Conservation (phyloP, 2,329 filamentous ascomycete species). For the Talaromyces sp. region DNA sequence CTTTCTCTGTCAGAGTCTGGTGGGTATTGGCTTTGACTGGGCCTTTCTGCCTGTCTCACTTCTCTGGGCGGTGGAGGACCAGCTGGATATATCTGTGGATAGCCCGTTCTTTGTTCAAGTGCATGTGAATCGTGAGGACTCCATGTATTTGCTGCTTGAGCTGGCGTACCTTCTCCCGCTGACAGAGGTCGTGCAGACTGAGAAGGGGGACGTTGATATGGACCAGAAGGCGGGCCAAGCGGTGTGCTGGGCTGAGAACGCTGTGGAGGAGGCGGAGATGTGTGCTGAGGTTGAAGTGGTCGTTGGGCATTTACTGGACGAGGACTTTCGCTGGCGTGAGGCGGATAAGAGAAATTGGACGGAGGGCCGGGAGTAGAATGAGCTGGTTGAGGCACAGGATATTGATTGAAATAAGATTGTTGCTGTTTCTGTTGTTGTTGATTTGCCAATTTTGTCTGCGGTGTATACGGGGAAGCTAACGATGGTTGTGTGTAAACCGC, state of each 20-base stretch:
- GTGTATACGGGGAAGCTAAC: slow-evolving; percentile 40
- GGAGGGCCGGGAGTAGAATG: slow-evolving; percentile 39
- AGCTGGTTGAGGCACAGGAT: slow-evolving; percentile 38
- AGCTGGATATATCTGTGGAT: slow-evolving; percentile 31
- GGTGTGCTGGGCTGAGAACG: slow-evolving; percentile 49
- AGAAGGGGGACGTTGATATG: slow-evolving; percentile 35
- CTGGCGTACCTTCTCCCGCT: slow-evolving; percentile 34
- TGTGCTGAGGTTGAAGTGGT: slow-evolving; percentile 34
- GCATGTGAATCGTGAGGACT: slow-evolving; percentile 29
- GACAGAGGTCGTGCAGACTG: slow-evolving; percentile 37
- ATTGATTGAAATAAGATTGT: slow-evolving; percentile 38
- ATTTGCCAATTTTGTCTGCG: slow-evolving; percentile 33
- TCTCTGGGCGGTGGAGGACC: slow-evolving; percentile 41
- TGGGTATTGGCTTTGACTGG: slow-evolving; percentile 33
- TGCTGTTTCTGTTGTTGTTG: slow-evolving; percentile 29
- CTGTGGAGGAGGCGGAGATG: slow-evolving; percentile 33
- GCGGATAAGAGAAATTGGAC: slow-evolving; percentile 33
- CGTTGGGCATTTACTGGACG: slow-evolving; percentile 30
- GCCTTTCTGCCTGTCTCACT: slow-evolving; percentile 30
- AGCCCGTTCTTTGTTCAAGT: slow-evolving; percentile 26
- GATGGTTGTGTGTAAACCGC: slow-evolving; percentile 30
- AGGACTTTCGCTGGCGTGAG: slow-evolving; percentile 36
- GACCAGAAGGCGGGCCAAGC: slow-evolving; percentile 43
- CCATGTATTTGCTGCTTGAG: slow-evolving; percentile 34
- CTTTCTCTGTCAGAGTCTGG: slow-evolving; percentile 63